These are phyloP conservation scores for Populus nigra DNA, from an alignment of 345 rosid species.

Conservation along the genomic window DNA sequence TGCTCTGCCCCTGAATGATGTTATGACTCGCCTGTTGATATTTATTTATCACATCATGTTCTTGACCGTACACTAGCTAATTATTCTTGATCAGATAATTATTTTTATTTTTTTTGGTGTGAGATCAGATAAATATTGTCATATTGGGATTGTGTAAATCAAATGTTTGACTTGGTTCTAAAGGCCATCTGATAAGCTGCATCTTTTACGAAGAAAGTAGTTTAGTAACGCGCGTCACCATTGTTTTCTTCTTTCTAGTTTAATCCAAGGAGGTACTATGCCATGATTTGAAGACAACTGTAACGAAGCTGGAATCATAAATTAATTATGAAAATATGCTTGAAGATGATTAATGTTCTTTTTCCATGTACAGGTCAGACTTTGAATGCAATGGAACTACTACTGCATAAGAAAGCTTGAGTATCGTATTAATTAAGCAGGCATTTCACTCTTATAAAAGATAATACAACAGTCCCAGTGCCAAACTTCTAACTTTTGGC, in stretches of 20 bases:
- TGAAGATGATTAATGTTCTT: not conserved
- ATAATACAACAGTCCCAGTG: too few species aligned
- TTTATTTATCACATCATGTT: not conserved
- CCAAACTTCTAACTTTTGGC: not conserved
- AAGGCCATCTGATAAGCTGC: not conserved
- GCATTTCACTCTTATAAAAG: not conserved
- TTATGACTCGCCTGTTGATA: not conserved
- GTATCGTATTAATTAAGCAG: not conserved
- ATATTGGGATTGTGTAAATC: not conserved
- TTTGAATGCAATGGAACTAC: not conserved
- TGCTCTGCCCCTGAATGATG: not conserved
- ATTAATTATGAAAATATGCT: too few species aligned
- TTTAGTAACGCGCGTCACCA: not conserved
- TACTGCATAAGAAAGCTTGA: not conserved
- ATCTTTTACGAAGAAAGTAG: not conserved
- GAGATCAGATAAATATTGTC: not conserved
- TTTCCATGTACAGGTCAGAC: not conserved
- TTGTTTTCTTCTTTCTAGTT: not conserved
- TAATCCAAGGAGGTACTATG: not conserved
- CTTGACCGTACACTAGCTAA: slow-evolving; percentile 3
- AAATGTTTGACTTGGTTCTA: not conserved
- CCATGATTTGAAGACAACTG: not conserved
- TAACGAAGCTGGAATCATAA: not conserved
- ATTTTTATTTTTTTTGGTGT: too few species aligned
- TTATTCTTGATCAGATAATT: not conserved